These are phyloP conservation scores for Talaromyces sp. DNA, from an alignment of 2,329 filamentous ascomycete genomes.

Conservation along the genomic window DNA sequence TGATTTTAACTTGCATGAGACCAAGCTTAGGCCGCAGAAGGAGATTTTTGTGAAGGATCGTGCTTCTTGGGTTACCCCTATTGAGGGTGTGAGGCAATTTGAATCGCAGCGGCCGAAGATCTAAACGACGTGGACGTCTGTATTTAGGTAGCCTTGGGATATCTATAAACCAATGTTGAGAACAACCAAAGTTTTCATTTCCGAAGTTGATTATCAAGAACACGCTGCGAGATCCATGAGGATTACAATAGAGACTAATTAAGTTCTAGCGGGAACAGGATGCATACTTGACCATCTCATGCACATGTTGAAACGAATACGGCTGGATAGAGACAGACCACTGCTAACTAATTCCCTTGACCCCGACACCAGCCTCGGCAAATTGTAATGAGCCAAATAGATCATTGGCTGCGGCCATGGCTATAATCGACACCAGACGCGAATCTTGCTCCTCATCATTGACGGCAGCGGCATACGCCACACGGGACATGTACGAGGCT, in stretches of 20 bases:
- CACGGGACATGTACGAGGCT: neutral
- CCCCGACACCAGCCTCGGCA: neutral
- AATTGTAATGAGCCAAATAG: neutral
- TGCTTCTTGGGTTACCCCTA: slow-evolving; percentile 28
- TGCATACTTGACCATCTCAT: too few relatives aligned
- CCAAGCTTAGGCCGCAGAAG: slow-evolving; percentile 51
- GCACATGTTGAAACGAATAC: too few relatives aligned
- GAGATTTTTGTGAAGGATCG: slow-evolving; percentile 55
- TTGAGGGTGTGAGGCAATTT: slow-evolving; percentile 2
- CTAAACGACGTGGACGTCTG: too few relatives aligned
- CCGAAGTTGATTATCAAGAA: too few relatives aligned
- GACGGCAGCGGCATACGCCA: neutral
- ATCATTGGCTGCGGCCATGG: neutral
- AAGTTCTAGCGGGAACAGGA: too few relatives aligned
- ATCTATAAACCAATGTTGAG: too few relatives aligned
- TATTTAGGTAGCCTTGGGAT: too few relatives aligned
- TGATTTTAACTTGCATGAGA: slow-evolving; percentile 58
- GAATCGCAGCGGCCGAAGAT: neutral
- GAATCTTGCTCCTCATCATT: neutral
- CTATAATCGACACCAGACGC: neutral
- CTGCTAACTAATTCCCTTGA: too few relatives aligned
- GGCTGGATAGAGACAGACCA: too few relatives aligned
- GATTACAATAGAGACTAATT: too few relatives aligned
- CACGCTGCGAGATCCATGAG: too few relatives aligned
- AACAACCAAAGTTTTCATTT: too few relatives aligned